A percentile compares a stretch with the other conserved stretches of the same genome.
Evolutionary conservation across 1,284 basidiomycete species (phyloP).

Genomic region (Naganishia liquefaciens): DNA sequence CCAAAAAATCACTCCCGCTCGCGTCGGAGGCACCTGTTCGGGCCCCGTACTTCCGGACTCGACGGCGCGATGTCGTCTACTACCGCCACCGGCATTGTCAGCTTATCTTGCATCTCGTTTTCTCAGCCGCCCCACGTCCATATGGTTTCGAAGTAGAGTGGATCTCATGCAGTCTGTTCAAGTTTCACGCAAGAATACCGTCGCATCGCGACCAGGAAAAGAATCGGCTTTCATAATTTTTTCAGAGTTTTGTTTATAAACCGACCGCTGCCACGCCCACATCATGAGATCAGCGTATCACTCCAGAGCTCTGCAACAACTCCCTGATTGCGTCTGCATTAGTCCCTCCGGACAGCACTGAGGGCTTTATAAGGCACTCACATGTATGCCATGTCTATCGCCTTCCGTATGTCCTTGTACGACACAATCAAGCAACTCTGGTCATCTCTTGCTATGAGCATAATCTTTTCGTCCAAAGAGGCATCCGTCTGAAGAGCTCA

Average conservation of each 20-base stretch:
- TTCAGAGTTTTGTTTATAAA: slow-evolving; percentile 30
- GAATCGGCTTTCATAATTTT: slow-evolving; percentile 29
- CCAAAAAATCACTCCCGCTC: slow-evolving; percentile 6
- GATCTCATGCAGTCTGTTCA: no score
- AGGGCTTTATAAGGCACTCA: slow-evolving; percentile 43
- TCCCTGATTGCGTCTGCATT: not conserved
- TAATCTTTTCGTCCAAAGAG: slow-evolving; percentile 87
- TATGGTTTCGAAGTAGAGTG: no score
- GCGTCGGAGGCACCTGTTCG: no score
- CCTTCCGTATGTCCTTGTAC: slow-evolving; percentile 87
- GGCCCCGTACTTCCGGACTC: no score
- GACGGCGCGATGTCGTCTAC: no score
- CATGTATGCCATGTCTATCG: slow-evolving; percentile 76
- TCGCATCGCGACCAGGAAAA: not conserved
- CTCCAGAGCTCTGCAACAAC: slow-evolving; percentile 22
- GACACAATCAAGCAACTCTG: slow-evolving; percentile 95
- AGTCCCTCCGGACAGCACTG: not conserved
- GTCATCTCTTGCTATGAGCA: slow-evolving; percentile 91
- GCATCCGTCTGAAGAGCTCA: slow-evolving; percentile 73
- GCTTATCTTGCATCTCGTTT: no score
- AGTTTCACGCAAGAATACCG: no score
- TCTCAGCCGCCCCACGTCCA: no score
- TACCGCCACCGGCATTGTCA: no score
- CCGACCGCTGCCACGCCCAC: not conserved
- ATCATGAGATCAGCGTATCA: slow-evolving; percentile 9